phyloP scores from a whole-genome alignment of 1,284 basidiomycete species.

The Abortiporus biennis region DNA sequence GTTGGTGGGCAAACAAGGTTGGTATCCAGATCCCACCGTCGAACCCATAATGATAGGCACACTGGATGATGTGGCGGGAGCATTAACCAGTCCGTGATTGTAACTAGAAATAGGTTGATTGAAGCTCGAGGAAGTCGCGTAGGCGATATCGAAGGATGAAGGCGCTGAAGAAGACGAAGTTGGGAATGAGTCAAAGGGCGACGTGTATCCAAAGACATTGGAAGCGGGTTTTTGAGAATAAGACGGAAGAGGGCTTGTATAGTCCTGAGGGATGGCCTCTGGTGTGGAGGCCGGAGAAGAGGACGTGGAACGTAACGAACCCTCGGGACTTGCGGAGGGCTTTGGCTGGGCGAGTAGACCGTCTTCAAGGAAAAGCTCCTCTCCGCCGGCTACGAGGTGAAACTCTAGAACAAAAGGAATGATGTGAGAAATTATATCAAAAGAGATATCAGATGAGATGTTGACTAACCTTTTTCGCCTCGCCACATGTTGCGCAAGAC shows the following conservation, averaged over 20 bases:
- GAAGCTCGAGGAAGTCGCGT: slow-evolving; percentile 8
- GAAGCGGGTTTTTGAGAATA: neutral
- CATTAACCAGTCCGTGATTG: slow-evolving; percentile 18
- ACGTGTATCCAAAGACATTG: neutral
- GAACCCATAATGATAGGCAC: slow-evolving; percentile 1
- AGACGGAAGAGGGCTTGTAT: neutral
- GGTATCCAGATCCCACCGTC: no score
- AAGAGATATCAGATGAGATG: slow-evolving; percentile 12
- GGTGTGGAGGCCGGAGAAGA: slow-evolving; percentile 10
- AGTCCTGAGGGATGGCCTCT: neutral
- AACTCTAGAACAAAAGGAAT: slow-evolving; percentile 42
- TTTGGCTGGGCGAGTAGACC: slow-evolving; percentile 30
- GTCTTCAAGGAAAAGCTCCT: slow-evolving; percentile 57
- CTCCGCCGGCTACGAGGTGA: slow-evolving; percentile 65
- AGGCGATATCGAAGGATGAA: neutral
- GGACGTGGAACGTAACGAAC: slow-evolving; percentile 15
- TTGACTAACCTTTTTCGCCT: slow-evolving; percentile 56
- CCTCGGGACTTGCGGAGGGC: slow-evolving; percentile 11
- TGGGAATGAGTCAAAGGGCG: neutral
- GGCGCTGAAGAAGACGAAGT: neutral
- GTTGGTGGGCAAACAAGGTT: slow-evolving; percentile 13
- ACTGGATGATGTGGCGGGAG: slow-evolving; percentile 15
- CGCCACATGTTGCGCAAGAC: slow-evolving; percentile 83
- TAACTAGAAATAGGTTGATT: slow-evolving; percentile 12
- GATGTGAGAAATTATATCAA: slow-evolving; percentile 9